These are phyloP conservation scores for Phytophthora litchii DNA, from an alignment of 352 stramenopile genomes.

Conservation along the genomic window DNA sequence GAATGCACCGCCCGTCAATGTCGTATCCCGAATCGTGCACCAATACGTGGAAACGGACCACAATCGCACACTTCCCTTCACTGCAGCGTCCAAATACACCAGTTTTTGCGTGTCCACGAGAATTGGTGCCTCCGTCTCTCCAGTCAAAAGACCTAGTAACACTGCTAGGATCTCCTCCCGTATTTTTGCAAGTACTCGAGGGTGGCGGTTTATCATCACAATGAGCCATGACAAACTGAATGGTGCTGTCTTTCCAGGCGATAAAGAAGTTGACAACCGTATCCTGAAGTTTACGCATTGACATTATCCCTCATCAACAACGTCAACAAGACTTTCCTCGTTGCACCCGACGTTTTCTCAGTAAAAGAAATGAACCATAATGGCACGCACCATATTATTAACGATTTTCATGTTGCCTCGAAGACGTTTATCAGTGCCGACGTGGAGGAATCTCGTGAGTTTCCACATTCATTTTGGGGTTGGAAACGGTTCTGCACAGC, in stretches of 20 bases:
- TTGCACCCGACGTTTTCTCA: not conserved
- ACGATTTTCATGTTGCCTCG: conserved; percentile 33
- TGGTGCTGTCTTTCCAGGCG: conserved; percentile 56
- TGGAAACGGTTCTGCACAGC: conserved; percentile 43
- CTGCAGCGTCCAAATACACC: conserved; percentile 62
- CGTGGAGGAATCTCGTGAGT: conserved; percentile 36
- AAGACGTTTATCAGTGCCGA: conserved; percentile 39
- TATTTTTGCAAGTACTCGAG: conserved; percentile 44
- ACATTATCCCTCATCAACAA: conserved; percentile 14
- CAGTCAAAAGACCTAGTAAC: conserved; percentile 33
- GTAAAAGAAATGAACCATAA: conserved; percentile 17
- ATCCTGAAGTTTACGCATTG: conserved; percentile 48
- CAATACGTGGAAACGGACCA: conserved; percentile 31
- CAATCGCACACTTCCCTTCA: conserved; percentile 72
- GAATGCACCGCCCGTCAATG: conserved; percentile 60
- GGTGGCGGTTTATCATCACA: conserved; percentile 62
- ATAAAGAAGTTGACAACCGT: conserved; percentile 70
- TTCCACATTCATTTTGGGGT: conserved; percentile 52
- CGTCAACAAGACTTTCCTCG: conserved; percentile 12
- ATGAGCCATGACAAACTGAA: conserved; percentile 62
- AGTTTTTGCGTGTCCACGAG: conserved; percentile 57
- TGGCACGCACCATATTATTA: conserved; percentile 17
- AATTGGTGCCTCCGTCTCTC: conserved; percentile 28
- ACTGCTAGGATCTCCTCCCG: conserved; percentile 37
- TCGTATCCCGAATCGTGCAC: conserved; percentile 34